Evolutionary conservation across 202 grass and related monocot genomes (phyloP), one percentile per base, ranked within the genome.

Genomic region (Panicum hallii): DNA sequence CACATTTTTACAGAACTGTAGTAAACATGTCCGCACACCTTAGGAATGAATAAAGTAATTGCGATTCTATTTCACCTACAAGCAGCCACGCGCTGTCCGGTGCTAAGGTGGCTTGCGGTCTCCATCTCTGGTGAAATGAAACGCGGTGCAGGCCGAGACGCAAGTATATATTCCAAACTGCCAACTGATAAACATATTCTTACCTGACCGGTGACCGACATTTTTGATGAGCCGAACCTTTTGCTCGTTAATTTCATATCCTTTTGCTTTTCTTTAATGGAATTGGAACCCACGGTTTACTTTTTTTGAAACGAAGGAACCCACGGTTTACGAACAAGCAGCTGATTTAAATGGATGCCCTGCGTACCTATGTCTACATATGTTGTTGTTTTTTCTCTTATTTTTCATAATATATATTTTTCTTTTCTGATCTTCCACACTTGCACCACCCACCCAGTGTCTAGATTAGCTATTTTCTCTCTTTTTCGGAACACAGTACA

Each of bases 141-240:
- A 64, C 32, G 75, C 11, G 7, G 48, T 42, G 75, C 3, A 67
- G 9, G 57, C 10, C 1, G 48, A n/a, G 28, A 88, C 67, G 57
- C 50, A 80, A 74, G 87, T 61, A 89, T 80, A 89, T 80, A 84
- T 89, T 84, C 87, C 62, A 49, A 58, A 75, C 62, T 17, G 71
- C 60, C 30, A 79, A 67, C 20, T 58, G 87, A 67, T 60, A 67
- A 61, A 48, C 67, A 83, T 80, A 88, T 79, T 88, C 87, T 67
- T 74, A 41, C 32, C 48, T 50, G 48, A n/a, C 12, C 4, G 55
- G n/a, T 58, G 55, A 58, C n/a, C 23, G 36, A 4, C 36, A 38
- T 38, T 38, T 38, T 38, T 23, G 55, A 58, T 16, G n/a, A 58
- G n/a, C 55, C 20, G 3, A 23, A 58, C 0, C 22, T 60, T 49